These are phyloP conservation scores for Termitomyces sp. DNA, from an alignment of 768 basidiomycete genomes.

Conservation along the genomic window DNA sequence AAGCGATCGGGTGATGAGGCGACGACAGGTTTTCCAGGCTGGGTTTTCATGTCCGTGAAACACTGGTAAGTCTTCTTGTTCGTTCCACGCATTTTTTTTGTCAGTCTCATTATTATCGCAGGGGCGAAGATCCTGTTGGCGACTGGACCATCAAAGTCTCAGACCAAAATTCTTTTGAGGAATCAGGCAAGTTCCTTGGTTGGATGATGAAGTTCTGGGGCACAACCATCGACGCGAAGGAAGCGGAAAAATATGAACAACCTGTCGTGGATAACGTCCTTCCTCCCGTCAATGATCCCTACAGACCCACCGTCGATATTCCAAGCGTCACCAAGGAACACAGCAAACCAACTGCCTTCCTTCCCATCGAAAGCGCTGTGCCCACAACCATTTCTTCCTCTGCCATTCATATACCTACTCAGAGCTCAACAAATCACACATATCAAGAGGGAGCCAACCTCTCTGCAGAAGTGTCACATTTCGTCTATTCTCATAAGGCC, in stretches of 20 bases:
- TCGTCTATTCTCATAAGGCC: slow-evolving; percentile 76
- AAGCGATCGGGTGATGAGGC: slow-evolving; percentile 63
- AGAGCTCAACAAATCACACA: slow-evolving; percentile 31
- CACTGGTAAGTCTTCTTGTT: slow-evolving; percentile 70
- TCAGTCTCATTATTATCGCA: slow-evolving; percentile 28
- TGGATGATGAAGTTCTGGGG: slow-evolving; percentile 97
- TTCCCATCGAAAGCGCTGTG: slow-evolving; percentile 72
- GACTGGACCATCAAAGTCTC: slow-evolving; percentile 87
- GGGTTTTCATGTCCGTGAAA: slow-evolving; percentile 97
- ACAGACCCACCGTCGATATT: slow-evolving; percentile 29
- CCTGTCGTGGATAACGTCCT: slow-evolving; percentile 48
- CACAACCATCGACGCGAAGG: slow-evolving; percentile 66
- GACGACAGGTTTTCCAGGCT: slow-evolving; percentile 75
- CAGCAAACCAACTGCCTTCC: slow-evolving; percentile 79
- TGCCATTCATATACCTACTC: slow-evolving; percentile 4
- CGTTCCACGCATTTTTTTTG: slow-evolving; percentile 8
- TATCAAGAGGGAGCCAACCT: slow-evolving; percentile 55
- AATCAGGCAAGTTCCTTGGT: slow-evolving; percentile 70
- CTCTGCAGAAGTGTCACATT: slow-evolving; percentile 68
- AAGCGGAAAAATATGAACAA: slow-evolving; percentile 58
- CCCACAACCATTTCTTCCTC: slow-evolving; percentile 25
- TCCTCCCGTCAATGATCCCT: slow-evolving; percentile 37
- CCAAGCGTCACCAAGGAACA: slow-evolving; percentile 54
- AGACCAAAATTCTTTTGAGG: slow-evolving; percentile 58
- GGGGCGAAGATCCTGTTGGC: slow-evolving; percentile 93